Evolutionary conservation across 768 basidiomycete genomes (phyloP).

Genomic region (Albatrellus ellisii): DNA sequence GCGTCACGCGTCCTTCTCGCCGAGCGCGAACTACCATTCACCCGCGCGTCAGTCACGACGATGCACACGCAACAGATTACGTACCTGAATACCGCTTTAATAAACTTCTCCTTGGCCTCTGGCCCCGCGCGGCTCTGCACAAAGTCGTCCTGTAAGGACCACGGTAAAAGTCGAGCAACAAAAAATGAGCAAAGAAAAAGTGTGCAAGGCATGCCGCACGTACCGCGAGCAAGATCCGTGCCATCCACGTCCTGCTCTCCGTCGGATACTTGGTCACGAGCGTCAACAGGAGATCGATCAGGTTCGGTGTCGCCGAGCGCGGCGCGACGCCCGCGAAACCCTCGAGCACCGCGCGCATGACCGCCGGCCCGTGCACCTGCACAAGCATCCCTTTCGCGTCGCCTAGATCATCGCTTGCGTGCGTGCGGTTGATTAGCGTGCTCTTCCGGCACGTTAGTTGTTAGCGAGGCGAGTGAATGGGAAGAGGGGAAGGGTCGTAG

Average conservation of each 20-base stretch:
- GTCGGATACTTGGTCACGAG: slow-evolving; percentile 44
- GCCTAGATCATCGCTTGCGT: slow-evolving; percentile 46
- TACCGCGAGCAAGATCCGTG: slow-evolving; percentile 56
- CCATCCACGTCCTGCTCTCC: slow-evolving; percentile 57
- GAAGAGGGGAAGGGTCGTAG: background rate
- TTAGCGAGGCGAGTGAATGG: background rate
- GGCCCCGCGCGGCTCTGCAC: slow-evolving; percentile 55
- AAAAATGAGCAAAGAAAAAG: background rate
- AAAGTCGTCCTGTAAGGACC: slow-evolving; percentile 47
- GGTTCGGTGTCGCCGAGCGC: slow-evolving; percentile 67
- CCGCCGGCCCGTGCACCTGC: slow-evolving; percentile 40
- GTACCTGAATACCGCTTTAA: slow-evolving; percentile 58
- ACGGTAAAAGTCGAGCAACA: background rate
- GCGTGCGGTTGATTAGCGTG: slow-evolving; percentile 53
- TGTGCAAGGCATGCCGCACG: too few relatives aligned
- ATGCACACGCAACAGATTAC: slow-evolving; percentile 7
- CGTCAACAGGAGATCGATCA: slow-evolving; percentile 69
- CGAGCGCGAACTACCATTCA: slow-evolving; percentile 44
- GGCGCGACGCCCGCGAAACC: slow-evolving; percentile 83
- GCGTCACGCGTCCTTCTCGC: slow-evolving; percentile 68
- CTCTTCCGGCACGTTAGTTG: slow-evolving; percentile 27
- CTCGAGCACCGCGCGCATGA: slow-evolving; percentile 61
- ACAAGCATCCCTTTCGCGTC: slow-evolving; percentile 40
- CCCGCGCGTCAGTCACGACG: background rate
- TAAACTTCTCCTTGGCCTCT: slow-evolving; percentile 69